Base-by-base conservation (phyloP, 148 eudicot species). In the Talinum fruticosum region DNA sequence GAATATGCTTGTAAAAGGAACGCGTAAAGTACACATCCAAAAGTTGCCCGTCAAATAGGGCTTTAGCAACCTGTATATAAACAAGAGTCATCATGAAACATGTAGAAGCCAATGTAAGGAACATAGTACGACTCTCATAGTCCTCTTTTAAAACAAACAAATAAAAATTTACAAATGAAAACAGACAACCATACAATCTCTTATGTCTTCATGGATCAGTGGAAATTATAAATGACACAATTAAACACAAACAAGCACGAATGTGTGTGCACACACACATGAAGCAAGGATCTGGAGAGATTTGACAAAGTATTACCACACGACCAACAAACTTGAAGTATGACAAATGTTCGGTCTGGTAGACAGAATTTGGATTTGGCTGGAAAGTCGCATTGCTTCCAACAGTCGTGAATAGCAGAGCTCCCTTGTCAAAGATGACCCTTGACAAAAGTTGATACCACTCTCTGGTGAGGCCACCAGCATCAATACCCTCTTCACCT, bases 401-500 rank as follows among this genome's bases (percentile, higher is more conserved):
- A 69, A 93, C 99, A 57, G 98, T 96, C 21, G 99, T 96, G 80
- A 96, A 96, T 57, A 96, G 89, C 86, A 96, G 81, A 70, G 99
- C 98, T 75, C 98, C 97, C 85, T 93, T 96, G 82, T 96, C 99
- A 84, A 96, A 96, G 45, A 96, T 83, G 57, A 93, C 98, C 87
- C 99, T 90, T 28, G 99, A 96, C 51, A 96, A 85, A 49, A 93
- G 70, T 84, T 91, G 99, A 87, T 96, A 96, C 99, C 99, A 96
- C 83, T 96, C 99, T 83, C 99, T 88, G 3, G 99, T 96, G 79
- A 96, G 90, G 72, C 99, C 99, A 82, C 99, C 99, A 81, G 99
- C 99, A 88, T 96, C 99, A 83, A 96, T 96, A 78, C 99, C 99
- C 83, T 96, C 99, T 87, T 96, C 99, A 71, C 97, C 99, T 90